These are phyloP conservation scores for Colletotrichum destructivum DNA, from an alignment of 2,329 filamentous ascomycete genomes.

Conservation along the genomic window DNA sequence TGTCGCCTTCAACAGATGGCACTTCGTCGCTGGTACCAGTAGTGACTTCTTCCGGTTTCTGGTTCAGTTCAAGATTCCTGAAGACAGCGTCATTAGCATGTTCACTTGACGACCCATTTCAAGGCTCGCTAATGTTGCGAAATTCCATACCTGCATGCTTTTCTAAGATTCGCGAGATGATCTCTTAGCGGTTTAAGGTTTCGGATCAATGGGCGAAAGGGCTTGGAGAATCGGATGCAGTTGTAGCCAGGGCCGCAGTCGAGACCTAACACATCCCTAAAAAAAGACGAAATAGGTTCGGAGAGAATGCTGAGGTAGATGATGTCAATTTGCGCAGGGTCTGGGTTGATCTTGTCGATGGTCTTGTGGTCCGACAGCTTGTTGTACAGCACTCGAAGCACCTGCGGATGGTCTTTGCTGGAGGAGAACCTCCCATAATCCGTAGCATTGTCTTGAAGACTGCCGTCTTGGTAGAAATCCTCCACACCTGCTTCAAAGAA, in stretches of 20 bases:
- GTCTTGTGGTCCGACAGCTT: neutral
- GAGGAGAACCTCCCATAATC: neutral
- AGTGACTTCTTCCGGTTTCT: neutral
- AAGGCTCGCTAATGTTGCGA: too few relatives aligned
- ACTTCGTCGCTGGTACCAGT: neutral
- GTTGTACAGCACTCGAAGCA: neutral
- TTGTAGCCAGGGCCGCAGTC: neutral
- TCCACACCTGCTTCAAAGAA: neutral
- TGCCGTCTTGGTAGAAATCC: neutral
- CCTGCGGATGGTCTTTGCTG: neutral
- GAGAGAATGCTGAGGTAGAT: neutral
- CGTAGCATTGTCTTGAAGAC: neutral
- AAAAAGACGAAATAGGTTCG: neutral
- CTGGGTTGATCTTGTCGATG: neutral
- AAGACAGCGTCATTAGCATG: neutral
- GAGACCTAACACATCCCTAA: neutral
- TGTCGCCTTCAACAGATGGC: neutral
- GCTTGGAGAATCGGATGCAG: neutral
- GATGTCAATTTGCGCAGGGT: neutral
- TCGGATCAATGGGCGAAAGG: neutral
- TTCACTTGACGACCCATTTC: neutral
- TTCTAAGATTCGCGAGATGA: neutral
- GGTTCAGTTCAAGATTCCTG: neutral
- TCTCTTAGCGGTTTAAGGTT: neutral
- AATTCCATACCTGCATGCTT: neutral